These are phyloP conservation scores for Botrytis galanthina DNA, from an alignment of 2,329 filamentous ascomycete species.

Conservation along the genomic window DNA sequence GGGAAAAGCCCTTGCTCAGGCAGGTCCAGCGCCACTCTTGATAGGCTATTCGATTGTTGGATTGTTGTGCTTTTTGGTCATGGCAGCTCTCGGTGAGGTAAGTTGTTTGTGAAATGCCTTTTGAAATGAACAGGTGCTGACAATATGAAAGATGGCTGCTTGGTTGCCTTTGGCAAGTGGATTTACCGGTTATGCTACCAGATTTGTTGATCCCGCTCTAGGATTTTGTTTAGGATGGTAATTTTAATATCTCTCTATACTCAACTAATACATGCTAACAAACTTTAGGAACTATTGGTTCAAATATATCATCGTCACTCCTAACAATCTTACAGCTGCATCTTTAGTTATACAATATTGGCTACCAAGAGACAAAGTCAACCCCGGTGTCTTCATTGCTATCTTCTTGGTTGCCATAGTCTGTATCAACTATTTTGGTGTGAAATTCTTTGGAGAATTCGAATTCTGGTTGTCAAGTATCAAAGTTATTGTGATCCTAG, in stretches of 20 bases:
- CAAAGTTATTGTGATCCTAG: constrained; percentile 67
- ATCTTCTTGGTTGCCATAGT: constrained; percentile 64
- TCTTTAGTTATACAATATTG: constrained; percentile 78
- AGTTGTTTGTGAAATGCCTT: constrained; percentile 14
- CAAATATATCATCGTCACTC: constrained; percentile 77
- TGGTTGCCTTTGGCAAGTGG: constrained; percentile 77
- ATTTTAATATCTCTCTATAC: neutral
- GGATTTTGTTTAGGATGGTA: constrained; percentile 71
- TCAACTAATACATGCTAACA: neutral
- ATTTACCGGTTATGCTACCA: constrained; percentile 76
- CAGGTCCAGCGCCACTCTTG: constrained; percentile 63
- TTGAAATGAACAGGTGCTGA: constrained; percentile 51
- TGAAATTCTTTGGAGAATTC: constrained; percentile 42
- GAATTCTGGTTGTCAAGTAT: constrained; percentile 53
- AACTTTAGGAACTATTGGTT: constrained; percentile 36
- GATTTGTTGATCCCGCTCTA: constrained; percentile 77
- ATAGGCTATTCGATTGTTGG: constrained; percentile 70
- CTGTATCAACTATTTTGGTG: constrained; percentile 62
- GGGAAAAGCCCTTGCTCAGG: constrained; percentile 47
- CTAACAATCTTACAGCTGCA: constrained; percentile 81
- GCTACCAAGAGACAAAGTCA: constrained; percentile 60
- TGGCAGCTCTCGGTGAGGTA: constrained; percentile 60
- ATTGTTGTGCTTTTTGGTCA: constrained; percentile 74
- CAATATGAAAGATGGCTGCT: constrained; percentile 60
- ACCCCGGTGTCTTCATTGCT: constrained; percentile 77